Conservation (phyloP, 768 basidiomycete species). For the Mycena albidolilacea region DNA sequence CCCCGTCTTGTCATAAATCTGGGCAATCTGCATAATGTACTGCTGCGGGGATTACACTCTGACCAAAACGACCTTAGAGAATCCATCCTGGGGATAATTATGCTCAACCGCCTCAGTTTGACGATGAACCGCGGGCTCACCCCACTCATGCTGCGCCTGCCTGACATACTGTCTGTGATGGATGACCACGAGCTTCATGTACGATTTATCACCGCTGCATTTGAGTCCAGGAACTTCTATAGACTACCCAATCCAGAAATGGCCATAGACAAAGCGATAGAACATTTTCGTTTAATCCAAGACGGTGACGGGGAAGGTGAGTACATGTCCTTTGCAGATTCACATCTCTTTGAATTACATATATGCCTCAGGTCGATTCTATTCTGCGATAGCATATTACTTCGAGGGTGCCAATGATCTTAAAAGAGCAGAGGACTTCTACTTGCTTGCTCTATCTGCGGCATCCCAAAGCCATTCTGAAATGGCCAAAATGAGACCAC, state of each 20-base stretch:
- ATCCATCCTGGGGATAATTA: neutral
- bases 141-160: too few relatives aligned
- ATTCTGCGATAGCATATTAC: neutral
- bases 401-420: neutral
- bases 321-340: neutral
- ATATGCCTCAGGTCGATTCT: neutral
- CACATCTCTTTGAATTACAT: neutral
- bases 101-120: neutral
- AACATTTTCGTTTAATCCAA: neutral
- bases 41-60: neutral
- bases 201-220: neutral
- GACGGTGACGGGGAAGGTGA: neutral
- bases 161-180: neutral
- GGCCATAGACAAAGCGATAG: neutral
- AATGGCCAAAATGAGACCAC: neutral
- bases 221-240: neutral
- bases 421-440: neutral
- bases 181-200: conserved; percentile 5
- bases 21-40: neutral
- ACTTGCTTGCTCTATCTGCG: neutral
- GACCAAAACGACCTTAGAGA: neutral
- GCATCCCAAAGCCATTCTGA: too few relatives aligned
- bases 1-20: too few relatives aligned
- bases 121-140: too few relatives aligned
- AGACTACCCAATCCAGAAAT: neutral